These are phyloP conservation scores for Penicillium ucsense DNA, from an alignment of 495 filamentous ascomycete genomes.

Conservation along the genomic window DNA sequence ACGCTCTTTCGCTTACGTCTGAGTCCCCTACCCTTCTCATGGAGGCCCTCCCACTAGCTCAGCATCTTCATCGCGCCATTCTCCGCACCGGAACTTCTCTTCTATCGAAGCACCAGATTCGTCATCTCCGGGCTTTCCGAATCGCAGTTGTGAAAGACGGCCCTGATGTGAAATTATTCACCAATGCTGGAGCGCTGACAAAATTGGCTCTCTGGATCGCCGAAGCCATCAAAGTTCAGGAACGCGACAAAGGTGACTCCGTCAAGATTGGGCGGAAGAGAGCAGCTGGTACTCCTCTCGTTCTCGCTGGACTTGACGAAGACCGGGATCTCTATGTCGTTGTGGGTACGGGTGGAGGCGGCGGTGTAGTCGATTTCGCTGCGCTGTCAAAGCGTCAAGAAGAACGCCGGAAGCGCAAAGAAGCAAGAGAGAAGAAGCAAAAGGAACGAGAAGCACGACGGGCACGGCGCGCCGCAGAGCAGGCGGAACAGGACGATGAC, in stretches of 20 bases:
- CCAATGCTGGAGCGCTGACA: slow-evolving; percentile 81
- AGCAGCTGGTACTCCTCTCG: slow-evolving; percentile 63
- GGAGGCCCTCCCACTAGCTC: slow-evolving; percentile 74
- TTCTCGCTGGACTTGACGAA: slow-evolving; percentile 84
- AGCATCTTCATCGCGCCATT: slow-evolving; percentile 84
- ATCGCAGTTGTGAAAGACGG: slow-evolving; percentile 95
- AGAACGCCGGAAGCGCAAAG: slow-evolving; percentile 51
- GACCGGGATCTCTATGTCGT: slow-evolving; percentile 81
- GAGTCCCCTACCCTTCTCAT: slow-evolving; percentile 39
- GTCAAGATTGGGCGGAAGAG: slow-evolving; percentile 51
- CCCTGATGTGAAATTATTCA: slow-evolving; percentile 79
- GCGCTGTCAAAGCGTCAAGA: slow-evolving; percentile 54
- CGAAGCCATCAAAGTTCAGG: slow-evolving; percentile 84
- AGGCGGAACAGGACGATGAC: slow-evolving; percentile 41
- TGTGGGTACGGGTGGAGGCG: slow-evolving; percentile 74
- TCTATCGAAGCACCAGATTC: slow-evolving; percentile 87
- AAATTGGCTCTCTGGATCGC: slow-evolving; percentile 92
- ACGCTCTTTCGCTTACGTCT: slow-evolving; percentile 54
- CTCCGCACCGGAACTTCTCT: slow-evolving; percentile 85
- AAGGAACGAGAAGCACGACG: slow-evolving; percentile 55
- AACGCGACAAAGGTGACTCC: slow-evolving; percentile 64
- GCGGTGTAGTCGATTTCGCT: slow-evolving; percentile 51
- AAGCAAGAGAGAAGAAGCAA: slow-evolving; percentile 47
- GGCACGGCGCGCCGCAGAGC: slow-evolving; percentile 30
- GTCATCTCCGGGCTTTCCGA: slow-evolving; percentile 81